A percentile compares a stretch with the other conserved stretches of the same genome.
Conservation (phyloP, 352 stramenopile genomes). For the Phytophthora gonapodyides region DNA sequence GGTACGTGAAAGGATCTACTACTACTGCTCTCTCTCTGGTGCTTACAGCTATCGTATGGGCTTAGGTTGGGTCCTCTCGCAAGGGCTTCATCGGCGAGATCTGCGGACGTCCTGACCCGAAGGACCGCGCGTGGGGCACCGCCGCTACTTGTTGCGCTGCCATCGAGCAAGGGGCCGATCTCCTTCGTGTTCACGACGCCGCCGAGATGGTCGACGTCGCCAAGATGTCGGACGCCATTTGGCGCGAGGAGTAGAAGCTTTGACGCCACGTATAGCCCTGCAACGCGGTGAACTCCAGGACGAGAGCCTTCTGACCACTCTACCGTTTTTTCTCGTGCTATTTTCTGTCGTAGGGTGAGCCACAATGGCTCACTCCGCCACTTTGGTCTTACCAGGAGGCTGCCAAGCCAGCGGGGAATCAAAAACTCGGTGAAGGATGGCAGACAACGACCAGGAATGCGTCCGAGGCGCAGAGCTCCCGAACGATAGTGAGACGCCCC, state of each 20-base stretch:
- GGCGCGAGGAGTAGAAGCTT: constrained; percentile 39
- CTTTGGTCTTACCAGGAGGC: constrained; percentile 11
- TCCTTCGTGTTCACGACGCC: constrained; percentile 97
- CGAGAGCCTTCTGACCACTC: not conserved
- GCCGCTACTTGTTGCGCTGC: constrained; percentile 92
- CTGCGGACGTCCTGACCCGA: constrained; percentile 77
- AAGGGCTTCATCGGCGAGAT: constrained; percentile 98
- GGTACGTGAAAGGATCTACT: constrained; percentile 26
- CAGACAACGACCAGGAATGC: constrained; percentile 34
- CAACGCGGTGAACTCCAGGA: constrained; percentile 9
- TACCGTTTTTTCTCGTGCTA: constrained; percentile 26
- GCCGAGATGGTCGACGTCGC: constrained; percentile 90
- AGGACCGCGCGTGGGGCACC: constrained; percentile 93
- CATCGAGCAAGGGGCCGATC: constrained; percentile 74
- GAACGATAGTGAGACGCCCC: constrained; percentile 57
- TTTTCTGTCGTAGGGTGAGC: constrained; percentile 15
- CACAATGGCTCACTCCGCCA: not conserved
- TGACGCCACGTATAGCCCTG: constrained; percentile 13
- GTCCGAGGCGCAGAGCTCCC: constrained; percentile 30
- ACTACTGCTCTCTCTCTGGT: not conserved
- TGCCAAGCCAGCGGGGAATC: not conserved
- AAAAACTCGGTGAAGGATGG: constrained; percentile 22
- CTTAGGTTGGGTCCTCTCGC: constrained; percentile 90
- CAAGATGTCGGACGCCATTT: constrained; percentile 94
- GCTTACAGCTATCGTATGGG: not conserved